Evolutionary conservation across 345 rosid species (phyloP), one percentile per base, ranked within the genome.

Genomic region (Rhizophora mangle): DNA sequence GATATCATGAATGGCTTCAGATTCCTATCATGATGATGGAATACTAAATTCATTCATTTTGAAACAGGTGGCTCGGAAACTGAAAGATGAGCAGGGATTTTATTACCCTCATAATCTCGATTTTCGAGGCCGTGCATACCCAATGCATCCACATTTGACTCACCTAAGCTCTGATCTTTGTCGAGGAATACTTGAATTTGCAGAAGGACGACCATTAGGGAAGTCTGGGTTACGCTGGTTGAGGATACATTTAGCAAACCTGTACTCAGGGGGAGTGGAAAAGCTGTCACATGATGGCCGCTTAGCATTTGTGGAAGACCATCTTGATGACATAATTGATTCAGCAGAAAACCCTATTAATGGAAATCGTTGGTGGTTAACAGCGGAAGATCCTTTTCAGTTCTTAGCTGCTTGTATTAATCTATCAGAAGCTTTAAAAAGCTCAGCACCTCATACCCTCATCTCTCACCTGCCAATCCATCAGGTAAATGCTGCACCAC

Each of bases 31-130:
- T 53, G 18, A 65, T 73, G 22, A 53, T 54, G 58, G 32, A 67
- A 69, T 72, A 56, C 77, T 74, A 58, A 60, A 70, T 63, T 70
- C 43, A 77, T 52, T 34, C 43, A 55, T 75, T 46, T 61, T 68
- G 61, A 58, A 67, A 75, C 86, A 95, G 99, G 99, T 95, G 71
- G 99, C 99, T 75, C 85, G 80, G 58, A 95, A 83, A 81, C 86
- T 95, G 90, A 91, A 85, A 80, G 87, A 84, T 70, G 99, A 95
- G 79, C 96, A 90, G 74, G 96, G 98, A 74, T 95, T 95, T 85
- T 95, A 87, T 72, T 95, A 95, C 79, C 99, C 99, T 67, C 99
- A 95, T 84, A 95, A 95, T 82, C 86, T 95, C 72, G 99, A 95
- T 82, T 95, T 95, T 79, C 84, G 98, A 74, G 99, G 99, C 30